A percentile compares a stretch with the other conserved stretches of the same genome.
Evolutionary conservation across 1,139 yeast genomes (phyloP).

Genomic region (Geotrichum australiense): DNA sequence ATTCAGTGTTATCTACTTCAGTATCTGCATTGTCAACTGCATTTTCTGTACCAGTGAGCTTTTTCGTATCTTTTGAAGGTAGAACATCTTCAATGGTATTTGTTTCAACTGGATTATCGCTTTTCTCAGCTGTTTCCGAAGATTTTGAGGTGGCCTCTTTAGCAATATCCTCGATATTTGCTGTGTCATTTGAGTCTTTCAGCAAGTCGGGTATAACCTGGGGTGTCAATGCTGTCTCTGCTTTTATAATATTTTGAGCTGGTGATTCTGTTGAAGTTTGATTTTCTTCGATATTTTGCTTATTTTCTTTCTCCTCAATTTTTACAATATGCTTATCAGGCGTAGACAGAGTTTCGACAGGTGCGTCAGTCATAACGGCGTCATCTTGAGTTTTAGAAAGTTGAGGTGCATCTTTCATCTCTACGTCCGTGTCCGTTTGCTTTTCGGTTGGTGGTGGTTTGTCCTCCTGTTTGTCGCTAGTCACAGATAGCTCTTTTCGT

Average conservation of each 20-base stretch:
- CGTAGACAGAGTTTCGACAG: too few relatives aligned
- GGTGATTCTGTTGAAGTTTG: neutral
- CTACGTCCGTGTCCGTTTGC: too few relatives aligned
- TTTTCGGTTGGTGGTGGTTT: too few relatives aligned
- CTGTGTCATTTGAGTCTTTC: too few relatives aligned
- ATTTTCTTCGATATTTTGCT: neutral
- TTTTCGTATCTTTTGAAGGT: too few relatives aligned
- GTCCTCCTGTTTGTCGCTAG: too few relatives aligned
- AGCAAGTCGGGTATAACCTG: too few relatives aligned
- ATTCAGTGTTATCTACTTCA: neutral
- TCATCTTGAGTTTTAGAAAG: too few relatives aligned
- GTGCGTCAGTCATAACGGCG: too few relatives aligned
- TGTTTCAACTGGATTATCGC: too few relatives aligned
- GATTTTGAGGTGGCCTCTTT: neutral
- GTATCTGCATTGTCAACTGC: neutral
- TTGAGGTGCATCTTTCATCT: neutral
- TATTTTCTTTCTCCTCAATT: neutral
- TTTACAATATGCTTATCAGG: too few relatives aligned
- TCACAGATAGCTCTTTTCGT: neutral
- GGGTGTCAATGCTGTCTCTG: neutral
- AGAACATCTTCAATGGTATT: too few relatives aligned
- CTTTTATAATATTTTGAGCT: neutral
- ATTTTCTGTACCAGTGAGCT: neutral
- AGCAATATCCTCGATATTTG: neutral
- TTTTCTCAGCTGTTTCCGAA: neutral